Evolutionary conservation across 352 stramenopile species (phyloP).

Genomic region (Phytophthora sp.): DNA sequence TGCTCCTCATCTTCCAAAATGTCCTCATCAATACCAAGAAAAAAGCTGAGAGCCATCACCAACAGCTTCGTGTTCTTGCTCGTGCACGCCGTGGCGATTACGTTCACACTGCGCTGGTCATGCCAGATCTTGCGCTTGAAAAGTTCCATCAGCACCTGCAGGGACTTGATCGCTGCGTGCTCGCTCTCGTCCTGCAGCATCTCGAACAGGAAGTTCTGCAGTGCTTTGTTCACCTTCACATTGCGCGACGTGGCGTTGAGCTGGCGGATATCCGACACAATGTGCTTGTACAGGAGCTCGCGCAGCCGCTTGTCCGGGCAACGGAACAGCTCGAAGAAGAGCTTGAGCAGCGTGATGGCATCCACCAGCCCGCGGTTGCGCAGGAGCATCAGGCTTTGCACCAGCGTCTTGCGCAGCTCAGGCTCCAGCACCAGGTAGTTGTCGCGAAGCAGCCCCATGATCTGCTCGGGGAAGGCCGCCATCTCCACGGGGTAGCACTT

Average conservation of each 20-base stretch:
- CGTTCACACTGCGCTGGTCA: conserved; percentile 96
- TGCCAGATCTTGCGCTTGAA: conserved; percentile 98
- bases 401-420: conserved; percentile 94
- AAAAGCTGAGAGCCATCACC: conserved; percentile 96
- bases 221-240: conserved; percentile 94
- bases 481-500: conserved; percentile 91
- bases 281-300: conserved; percentile 95
- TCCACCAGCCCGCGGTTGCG: conserved; percentile 94
- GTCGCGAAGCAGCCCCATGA: conserved; percentile 93
- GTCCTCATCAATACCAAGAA: conserved; percentile 97
- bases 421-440: conserved; percentile 91
- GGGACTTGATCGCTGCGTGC: conserved; percentile 85
- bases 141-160: conserved; percentile 95
- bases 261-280: conserved; percentile 94
- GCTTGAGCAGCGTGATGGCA: conserved; percentile 92
- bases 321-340: conserved; percentile 98
- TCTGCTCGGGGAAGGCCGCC: conserved; percentile 86
- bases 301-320: conserved; percentile 96
- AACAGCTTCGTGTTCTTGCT: conserved; percentile 89
- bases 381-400: conserved; percentile 96
- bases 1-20: conserved; percentile 97
- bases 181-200: conserved; percentile 93
- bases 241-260: conserved; percentile 93
- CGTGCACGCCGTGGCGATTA: conserved; percentile 93
- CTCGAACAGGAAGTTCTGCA: conserved; percentile 96